Evolutionary conservation across 2,329 filamentous ascomycete species (phyloP), one percentile per base, ranked within the genome.

Genomic region (Paradendryphiella salina): DNA sequence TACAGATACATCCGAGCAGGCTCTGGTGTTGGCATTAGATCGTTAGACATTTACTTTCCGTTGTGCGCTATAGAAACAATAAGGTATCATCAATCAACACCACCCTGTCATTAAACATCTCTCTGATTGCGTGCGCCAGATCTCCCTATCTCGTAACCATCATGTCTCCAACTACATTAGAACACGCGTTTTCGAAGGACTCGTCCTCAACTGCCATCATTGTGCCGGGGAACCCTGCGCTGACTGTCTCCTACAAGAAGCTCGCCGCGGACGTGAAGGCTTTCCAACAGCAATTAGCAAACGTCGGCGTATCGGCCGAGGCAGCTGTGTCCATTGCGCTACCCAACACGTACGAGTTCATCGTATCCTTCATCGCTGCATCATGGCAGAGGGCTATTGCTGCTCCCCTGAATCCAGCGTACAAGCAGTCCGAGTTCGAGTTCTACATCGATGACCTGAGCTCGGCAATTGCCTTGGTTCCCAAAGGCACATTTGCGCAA

Each of bases 391-490:
- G 90, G 64, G 88, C 80, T 23, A 87, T 94, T 61, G 90, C 90
- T 6, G 90, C 90, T 3, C 90, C 90, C n/a, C 78, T 96, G 59
- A 95, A 96, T 73, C 85, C 90, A 33, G 87, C 86, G 36, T 95
- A 95, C 79, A 95, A 92, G 77, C 89, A 94, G 74, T 86, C 86
- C 50, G 90, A 95, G 73, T 94, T 93, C 71, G 90, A 94, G 72
- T 95, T 95, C 75, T 95, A 94, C 74, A 93, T 96, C 66, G 87
- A 91, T 59, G 90, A 96, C 70, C 80, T 95, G 63, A 89, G 86
- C 69, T 93, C 90, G 4, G 86, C 86, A 28, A 77, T 95, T 52
- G 83, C 90, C 26, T 79, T 95, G 29, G 87, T 95, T 8, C 89
- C 90, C 10, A 80, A 79, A 61, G 89, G 88, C 13, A 83, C 86